phyloP scores from a whole-genome alignment of 768 basidiomycete species.

The Phanerodontia chrysosporium region DNA sequence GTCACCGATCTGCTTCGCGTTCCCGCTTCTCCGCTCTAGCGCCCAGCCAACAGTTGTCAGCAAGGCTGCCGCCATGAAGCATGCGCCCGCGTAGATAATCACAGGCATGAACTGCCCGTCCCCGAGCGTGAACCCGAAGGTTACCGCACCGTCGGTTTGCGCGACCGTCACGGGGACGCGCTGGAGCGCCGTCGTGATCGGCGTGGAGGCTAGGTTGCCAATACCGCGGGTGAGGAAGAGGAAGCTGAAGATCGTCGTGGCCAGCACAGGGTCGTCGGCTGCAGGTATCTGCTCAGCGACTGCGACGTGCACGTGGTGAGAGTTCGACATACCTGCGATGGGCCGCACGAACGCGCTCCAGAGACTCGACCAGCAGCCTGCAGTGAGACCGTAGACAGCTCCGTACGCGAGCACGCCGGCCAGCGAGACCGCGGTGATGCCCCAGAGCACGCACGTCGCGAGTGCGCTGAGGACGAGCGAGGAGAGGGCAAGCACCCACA shows the following conservation, averaged over 20 bases:
- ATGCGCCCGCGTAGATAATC: slow-evolving; percentile 27
- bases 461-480: slow-evolving; percentile 19
- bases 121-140: slow-evolving; percentile 19
- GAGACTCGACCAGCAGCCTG: slow-evolving; percentile 28
- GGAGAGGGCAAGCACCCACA: slow-evolving; percentile 20
- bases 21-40: not conserved
- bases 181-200: slow-evolving; percentile 22
- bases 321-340: slow-evolving; percentile 15
- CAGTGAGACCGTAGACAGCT: slow-evolving; percentile 26
- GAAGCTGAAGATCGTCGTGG: slow-evolving; percentile 19
- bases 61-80: slow-evolving; percentile 26
- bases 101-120: slow-evolving; percentile 23
- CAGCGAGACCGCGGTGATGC: slow-evolving; percentile 20
- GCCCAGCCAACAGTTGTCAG: slow-evolving; percentile 20
- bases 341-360: slow-evolving; percentile 26
- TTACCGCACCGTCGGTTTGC: not conserved
- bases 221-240: slow-evolving; percentile 22
- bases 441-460: slow-evolving; percentile 30
- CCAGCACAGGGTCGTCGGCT: slow-evolving; percentile 22
- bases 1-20: no score
- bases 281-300: not conserved
- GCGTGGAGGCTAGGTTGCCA: slow-evolving; percentile 24
- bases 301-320: not conserved
- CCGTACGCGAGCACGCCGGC: slow-evolving; percentile 26
- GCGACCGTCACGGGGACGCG: not conserved